Evolutionary conservation across 768 basidiomycete genomes (phyloP).

Genomic region (Boletus barrowsii): DNA sequence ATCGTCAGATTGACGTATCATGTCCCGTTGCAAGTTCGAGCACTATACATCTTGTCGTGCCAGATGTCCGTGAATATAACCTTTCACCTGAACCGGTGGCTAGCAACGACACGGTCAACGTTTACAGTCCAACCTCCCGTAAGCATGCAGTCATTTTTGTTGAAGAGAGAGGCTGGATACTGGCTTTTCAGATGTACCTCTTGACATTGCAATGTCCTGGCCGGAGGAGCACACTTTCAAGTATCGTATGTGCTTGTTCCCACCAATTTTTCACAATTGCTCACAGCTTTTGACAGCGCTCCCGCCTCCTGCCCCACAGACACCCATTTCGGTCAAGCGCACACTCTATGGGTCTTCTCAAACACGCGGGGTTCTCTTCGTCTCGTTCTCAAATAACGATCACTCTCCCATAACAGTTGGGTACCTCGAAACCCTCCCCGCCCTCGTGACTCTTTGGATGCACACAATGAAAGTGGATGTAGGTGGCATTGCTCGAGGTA

Average conservation of each 20-base stretch:
- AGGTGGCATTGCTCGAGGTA: slow-evolving; percentile 47
- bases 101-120: slow-evolving; percentile 34
- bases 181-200: slow-evolving; percentile 29
- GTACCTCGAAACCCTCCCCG: slow-evolving; percentile 94
- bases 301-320: slow-evolving; percentile 37
- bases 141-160: background rate
- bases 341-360: slow-evolving; percentile 74
- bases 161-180: background rate
- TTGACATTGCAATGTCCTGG: slow-evolving; percentile 60
- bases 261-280: background rate
- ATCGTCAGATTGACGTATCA: slow-evolving; percentile 52
- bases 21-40: slow-evolving; percentile 74
- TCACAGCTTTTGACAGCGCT: slow-evolving; percentile 31
- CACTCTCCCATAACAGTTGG: slow-evolving; percentile 41
- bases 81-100: slow-evolving; percentile 52
- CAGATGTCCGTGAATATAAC: slow-evolving; percentile 39
- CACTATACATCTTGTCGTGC: slow-evolving; percentile 47
- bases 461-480: slow-evolving; percentile 64
- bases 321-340: slow-evolving; percentile 60
- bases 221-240: slow-evolving; percentile 46
- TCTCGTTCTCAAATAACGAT: slow-evolving; percentile 59
- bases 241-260: slow-evolving; percentile 46
- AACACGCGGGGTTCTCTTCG: slow-evolving; percentile 66
- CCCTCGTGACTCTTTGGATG: slow-evolving; percentile 85
- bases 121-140: slow-evolving; percentile 54